Evolutionary conservation across 768 basidiomycete species (phyloP).

Genomic region (Suillus occidentalis): DNA sequence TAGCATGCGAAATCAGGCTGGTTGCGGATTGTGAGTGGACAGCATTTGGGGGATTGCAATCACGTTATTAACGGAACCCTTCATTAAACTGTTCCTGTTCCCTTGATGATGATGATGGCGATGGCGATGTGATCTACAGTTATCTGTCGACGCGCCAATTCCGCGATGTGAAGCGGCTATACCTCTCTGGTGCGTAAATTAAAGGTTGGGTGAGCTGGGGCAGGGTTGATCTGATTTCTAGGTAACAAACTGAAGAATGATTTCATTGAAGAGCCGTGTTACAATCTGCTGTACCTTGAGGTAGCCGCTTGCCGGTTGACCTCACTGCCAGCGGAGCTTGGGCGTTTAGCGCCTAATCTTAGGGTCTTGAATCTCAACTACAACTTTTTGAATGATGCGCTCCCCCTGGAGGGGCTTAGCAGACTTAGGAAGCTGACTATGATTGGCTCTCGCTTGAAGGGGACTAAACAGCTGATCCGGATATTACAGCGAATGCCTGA

Average conservation of each 20-base stretch:
- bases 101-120: conserved; percentile 28
- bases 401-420: conserved; percentile 65
- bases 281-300: conserved; percentile 91
- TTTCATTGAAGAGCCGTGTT: conserved; percentile 75
- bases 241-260: conserved; percentile 67
- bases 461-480: conserved; percentile 71
- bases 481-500: conserved; percentile 71
- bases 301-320: conserved; percentile 84
- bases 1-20: conserved; percentile 86
- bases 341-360: conserved; percentile 74
- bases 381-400: conserved; percentile 85
- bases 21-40: conserved; percentile 66
- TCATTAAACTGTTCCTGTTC: conserved; percentile 31
- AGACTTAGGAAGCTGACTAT: conserved; percentile 82
- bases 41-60: not conserved
- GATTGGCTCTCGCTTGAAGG: conserved; percentile 80
- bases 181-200: conserved; percentile 78
- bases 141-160: conserved; percentile 60
- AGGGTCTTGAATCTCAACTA: conserved; percentile 94
- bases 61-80: conserved; percentile 38
- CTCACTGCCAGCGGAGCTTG: conserved; percentile 66
- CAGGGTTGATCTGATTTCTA: conserved; percentile 37
- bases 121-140: conserved; percentile 38
- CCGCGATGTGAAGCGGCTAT: conserved; percentile 90
- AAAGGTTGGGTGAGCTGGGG: conserved; percentile 18